Base-by-base conservation (phyloP, 768 basidiomycete genomes). In the Lactarius quietus region DNA sequence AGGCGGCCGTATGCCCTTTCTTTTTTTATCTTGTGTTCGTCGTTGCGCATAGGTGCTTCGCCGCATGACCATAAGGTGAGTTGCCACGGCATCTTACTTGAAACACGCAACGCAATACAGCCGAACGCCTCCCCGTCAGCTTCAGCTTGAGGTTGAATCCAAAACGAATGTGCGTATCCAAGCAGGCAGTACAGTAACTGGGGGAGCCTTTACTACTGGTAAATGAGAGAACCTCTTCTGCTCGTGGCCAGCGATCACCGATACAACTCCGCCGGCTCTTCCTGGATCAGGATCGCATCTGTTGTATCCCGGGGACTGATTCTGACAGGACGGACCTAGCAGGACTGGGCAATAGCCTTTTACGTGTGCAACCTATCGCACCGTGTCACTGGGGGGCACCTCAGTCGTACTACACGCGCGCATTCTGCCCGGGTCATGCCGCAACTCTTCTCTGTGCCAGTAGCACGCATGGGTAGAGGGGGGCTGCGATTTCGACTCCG, bases 231-330 rank as follows among this genome's bases (percentile, higher is more conserved):
- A 26, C 3, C 6, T 51, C 14, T 14, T 51, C 48, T 51, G 26
- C 48, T 51, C 48, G 48, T 51, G 48, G 48, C 23, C 14, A 26
- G 48, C 23, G 64, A 65, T 65, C 64, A 65, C 64, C 64, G 64
- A 56, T 65, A 31, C 59, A 65, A 45, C 64, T 61, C 64, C 64
- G 64, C 52, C 57, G 48, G n/a, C 14, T 14, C 41, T 61, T 28
- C 28, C n/a, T 38, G 64, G 64, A 65, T 65, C 64, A 48, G 64
- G 59, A 65, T 65, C 64, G 29, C 55, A 65, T 39, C 64, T 65
- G 12, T 10, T 51, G 48, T 15, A 51, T 33, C 59, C 59, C 33
- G 64, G 64, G 64, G 59, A n/a, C n/a, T n/a, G n/a, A 57, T 56
- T 7, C 26, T 48, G 38, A 41, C 59, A 18, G 31, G 18, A 33